Evolutionary conservation across 2,329 filamentous ascomycete species (phyloP), one percentile per base, ranked within the genome.

Genomic region (Hypoxylon sp.): DNA sequence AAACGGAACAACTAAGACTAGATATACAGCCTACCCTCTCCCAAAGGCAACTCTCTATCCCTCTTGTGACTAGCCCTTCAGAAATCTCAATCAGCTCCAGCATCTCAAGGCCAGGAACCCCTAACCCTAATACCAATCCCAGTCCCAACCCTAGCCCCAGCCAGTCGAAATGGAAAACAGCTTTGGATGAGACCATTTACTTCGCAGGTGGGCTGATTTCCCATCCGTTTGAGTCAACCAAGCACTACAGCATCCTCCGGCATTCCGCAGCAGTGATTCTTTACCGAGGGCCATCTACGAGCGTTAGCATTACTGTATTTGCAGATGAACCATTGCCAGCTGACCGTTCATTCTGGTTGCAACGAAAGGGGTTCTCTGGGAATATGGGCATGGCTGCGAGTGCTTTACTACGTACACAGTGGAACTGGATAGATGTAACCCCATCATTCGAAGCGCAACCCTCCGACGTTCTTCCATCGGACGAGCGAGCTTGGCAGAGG

Each of bases 361-460:
- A 93, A 79, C 85, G 85, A 65, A 90, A 89, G 70, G 91, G 91
- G 1, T 92, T 84, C 80, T 89, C 88, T 0, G 91, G 91, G 3
- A 90, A 90, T 74, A 84, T 89, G 53, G 91, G 91, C 17, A 91
- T 93, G 87, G 84, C 84, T 5, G 80, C 90, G 29, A 91, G 91
- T 75, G 86, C 89, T 0, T 77, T 92, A 1, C 79, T 92, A 37
- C 86, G 89, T 6, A 83, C 85, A 0, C 87, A 84, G 11, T 82
- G 84, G 6, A 83, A 81, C 72, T 93, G 91, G 91, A 81, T 92
- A 11, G 85, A 93, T 64, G 90, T 92, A 2, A 93, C 91, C 0
- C 91, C 91, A 0, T 81, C 81, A 0, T 78, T 83, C 1, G 81
- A 82, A 22, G 83, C 86, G 0, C 74, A 77, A 0, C 73, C 82